Percentiles rank a stretch among this genome's conserved stretches.
These are phyloP conservation scores for Starmerella tilneyi DNA, from an alignment of 805 yeast species.

Conservation along the genomic window DNA sequence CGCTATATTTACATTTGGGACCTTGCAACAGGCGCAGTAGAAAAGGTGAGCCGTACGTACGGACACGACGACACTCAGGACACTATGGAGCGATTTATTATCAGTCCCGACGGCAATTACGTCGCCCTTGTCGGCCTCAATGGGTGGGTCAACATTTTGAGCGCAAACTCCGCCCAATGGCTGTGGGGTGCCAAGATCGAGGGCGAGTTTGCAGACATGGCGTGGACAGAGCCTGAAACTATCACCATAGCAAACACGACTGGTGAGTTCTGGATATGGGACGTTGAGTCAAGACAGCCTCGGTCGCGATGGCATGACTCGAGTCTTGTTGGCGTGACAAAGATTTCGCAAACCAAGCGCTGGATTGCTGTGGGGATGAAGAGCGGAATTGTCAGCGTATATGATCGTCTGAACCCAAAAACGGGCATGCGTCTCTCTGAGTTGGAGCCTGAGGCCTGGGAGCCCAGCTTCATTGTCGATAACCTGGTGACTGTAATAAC, in stretches of 20 bases:
- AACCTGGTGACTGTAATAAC: conserved; percentile 76
- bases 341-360: conserved; percentile 61
- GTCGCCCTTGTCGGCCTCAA: conserved; percentile 71
- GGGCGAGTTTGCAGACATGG: conserved; percentile 75
- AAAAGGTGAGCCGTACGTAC: conserved; percentile 77
- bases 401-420: conserved; percentile 43
- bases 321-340: conserved; percentile 75
- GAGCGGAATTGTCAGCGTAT: conserved; percentile 81
- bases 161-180: conserved; percentile 77
- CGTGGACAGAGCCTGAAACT: conserved; percentile 42
- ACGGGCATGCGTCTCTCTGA: conserved; percentile 26
- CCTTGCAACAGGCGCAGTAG: conserved; percentile 59
- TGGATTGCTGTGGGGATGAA: conserved; percentile 85
- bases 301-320: conserved; percentile 71
- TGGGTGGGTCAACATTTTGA: conserved; percentile 83
- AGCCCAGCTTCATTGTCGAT: conserved; percentile 58
- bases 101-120: conserved; percentile 61
- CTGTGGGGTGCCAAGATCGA: conserved; percentile 78
- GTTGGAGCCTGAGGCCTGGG: conserved; percentile 31
- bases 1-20: conserved; percentile 90
- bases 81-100: conserved; percentile 69
- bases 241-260: conserved; percentile 56
- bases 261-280: conserved; percentile 89
- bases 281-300: conserved; percentile 42
- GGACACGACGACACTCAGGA: conserved; percentile 79